A percentile compares a stretch with the other conserved stretches of the same genome.
These are phyloP conservation scores for Aspergillus egyptiacus DNA, from an alignment of 495 filamentous ascomycete species.

Conservation along the genomic window DNA sequence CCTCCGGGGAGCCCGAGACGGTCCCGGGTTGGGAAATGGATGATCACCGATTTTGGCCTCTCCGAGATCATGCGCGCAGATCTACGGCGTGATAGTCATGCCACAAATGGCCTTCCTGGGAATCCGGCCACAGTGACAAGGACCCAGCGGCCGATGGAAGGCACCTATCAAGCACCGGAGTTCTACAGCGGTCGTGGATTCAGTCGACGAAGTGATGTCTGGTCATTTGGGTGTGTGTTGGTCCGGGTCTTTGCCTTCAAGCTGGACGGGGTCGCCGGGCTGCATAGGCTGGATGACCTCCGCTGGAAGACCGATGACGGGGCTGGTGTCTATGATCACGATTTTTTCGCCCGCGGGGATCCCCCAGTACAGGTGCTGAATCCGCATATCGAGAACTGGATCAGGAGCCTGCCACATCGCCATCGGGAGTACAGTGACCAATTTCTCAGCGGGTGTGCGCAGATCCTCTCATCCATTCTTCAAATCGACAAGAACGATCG, in stretches of 20 bases:
- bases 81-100: too few relatives aligned
- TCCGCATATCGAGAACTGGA: constrained; percentile 15
- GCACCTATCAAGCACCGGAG: constrained; percentile 18
- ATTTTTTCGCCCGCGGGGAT: constrained; percentile 9
- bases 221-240: constrained; percentile 20
- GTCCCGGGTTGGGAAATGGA: constrained; percentile 25
- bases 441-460: too few relatives aligned
- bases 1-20: too few relatives aligned
- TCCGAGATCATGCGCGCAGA: constrained; percentile 16
- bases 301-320: constrained; percentile 3
- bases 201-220: constrained; percentile 18
- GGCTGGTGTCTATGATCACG: neutral
- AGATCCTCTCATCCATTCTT: too few relatives aligned
- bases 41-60: constrained; percentile 25
- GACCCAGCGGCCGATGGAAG: too few relatives aligned
- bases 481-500: too few relatives aligned
- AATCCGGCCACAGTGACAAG: too few relatives aligned
- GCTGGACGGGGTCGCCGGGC: constrained; percentile 1
- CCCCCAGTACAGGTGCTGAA: constrained; percentile 13
- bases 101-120: too few relatives aligned
- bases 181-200: neutral
- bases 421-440: too few relatives aligned
- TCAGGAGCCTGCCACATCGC: too few relatives aligned
- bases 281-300: constrained; percentile 1
- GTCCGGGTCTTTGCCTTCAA: constrained; percentile 12